These are phyloP conservation scores for Myriosclerotinia scirpicola DNA, from an alignment of 2,329 filamentous ascomycete species.

Conservation along the genomic window DNA sequence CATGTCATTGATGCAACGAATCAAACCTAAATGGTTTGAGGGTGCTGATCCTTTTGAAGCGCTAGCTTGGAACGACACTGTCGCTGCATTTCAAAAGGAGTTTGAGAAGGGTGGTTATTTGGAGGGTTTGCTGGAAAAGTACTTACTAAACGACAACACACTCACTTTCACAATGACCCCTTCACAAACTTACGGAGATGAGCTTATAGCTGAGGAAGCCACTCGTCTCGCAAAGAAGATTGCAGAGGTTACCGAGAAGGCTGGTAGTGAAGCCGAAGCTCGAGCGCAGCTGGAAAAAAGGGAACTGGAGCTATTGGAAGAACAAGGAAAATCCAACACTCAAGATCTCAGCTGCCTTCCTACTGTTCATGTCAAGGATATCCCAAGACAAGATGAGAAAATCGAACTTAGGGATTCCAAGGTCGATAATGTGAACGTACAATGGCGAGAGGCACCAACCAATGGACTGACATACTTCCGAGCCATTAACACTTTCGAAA, in stretches of 20 bases:
- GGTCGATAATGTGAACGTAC: constrained; percentile 65
- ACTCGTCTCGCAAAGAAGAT: constrained; percentile 74
- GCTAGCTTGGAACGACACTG: constrained; percentile 86
- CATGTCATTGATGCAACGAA: constrained; percentile 81
- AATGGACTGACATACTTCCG: constrained; percentile 97
- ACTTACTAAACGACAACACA: constrained; percentile 81
- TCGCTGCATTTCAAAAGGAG: constrained; percentile 75
- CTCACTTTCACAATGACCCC: constrained; percentile 95
- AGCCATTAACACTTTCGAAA: constrained; percentile 76
- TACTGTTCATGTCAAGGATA: constrained; percentile 84
- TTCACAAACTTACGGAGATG: constrained; percentile 69
- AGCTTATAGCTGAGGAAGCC: constrained; percentile 75
- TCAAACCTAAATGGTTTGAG: constrained; percentile 94
- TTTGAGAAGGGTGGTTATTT: constrained; percentile 78
- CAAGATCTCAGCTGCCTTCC: constrained; percentile 87
- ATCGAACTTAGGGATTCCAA: constrained; percentile 62
- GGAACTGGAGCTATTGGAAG: constrained; percentile 75
- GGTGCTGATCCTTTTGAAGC: constrained; percentile 90
- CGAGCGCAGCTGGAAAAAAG: constrained; percentile 70
- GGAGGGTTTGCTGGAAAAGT: constrained; percentile 83
- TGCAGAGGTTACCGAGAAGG: constrained; percentile 62
- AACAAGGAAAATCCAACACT: constrained; percentile 80
- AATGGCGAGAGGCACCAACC: constrained; percentile 90
- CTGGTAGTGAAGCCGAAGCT: constrained; percentile 70
- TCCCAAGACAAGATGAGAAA: constrained; percentile 72